Evolutionary conservation across 441 rosid genomes (phyloP).

Genomic region (Erodium texanum): DNA sequence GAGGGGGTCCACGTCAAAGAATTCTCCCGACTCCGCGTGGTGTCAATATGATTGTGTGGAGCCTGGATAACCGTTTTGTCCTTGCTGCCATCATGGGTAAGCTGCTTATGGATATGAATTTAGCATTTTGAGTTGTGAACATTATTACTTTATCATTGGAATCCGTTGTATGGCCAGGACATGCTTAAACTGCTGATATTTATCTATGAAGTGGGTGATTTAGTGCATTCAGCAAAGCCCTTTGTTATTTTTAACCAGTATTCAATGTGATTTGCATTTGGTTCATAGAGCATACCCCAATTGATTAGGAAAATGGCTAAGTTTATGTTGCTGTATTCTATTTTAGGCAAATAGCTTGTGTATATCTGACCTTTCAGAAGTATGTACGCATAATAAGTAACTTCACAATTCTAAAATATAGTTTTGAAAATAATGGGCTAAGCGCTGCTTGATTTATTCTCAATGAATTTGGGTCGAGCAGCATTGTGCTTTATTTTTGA

Average conservation of each 20-base stretch:
- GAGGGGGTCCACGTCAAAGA: slow-evolving; percentile 99
- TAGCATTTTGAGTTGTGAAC: not conserved
- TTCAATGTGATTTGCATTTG: too few species aligned
- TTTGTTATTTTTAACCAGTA: not conserved
- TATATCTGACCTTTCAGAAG: too few species aligned
- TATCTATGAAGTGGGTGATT: not conserved
- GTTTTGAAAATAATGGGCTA: not conserved
- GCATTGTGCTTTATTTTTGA: not conserved
- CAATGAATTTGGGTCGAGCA: slow-evolving; percentile 11
- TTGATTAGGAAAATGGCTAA: too few species aligned
- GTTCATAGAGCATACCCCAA: too few species aligned
- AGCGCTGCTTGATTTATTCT: slow-evolving; percentile 17
- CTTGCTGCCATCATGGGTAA: slow-evolving; percentile 99
- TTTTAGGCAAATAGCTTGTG: not conserved
- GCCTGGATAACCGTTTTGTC: slow-evolving; percentile 97
- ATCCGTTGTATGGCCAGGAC: not conserved
- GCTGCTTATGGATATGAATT: not conserved
- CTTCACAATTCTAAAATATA: not conserved
- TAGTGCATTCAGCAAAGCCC: not conserved
- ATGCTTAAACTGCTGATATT: not conserved
- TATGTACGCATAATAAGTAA: not conserved
- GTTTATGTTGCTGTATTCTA: too few species aligned
- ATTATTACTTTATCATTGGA: not conserved
- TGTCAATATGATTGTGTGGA: slow-evolving; percentile 97
- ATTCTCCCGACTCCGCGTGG: slow-evolving; percentile 97